These are phyloP conservation scores for Poa annua DNA, from an alignment of 176 grass and related monocot genomes.

Conservation along the genomic window DNA sequence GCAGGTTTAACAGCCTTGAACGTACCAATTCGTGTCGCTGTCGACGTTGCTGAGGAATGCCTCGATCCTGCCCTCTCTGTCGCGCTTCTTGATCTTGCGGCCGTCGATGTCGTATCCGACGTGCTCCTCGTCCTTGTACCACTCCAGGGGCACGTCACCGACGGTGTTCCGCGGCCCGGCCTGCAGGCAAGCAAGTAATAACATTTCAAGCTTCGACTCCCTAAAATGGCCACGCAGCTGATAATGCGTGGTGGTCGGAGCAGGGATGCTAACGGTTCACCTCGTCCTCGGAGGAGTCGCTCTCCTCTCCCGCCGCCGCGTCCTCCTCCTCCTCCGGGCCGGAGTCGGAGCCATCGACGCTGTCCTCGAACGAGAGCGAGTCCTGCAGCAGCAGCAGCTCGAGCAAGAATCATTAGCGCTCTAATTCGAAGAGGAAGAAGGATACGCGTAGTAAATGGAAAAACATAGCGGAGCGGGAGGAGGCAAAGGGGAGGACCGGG, in stretches of 20 bases:
- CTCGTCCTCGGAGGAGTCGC: constrained; percentile 93
- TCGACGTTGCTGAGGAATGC: constrained; percentile 69
- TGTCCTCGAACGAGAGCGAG: constrained; percentile 51
- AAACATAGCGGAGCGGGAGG: background rate
- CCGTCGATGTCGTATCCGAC: constrained; percentile 76
- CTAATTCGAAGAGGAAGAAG: background rate
- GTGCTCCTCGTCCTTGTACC: constrained; percentile 95
- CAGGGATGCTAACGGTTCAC: constrained; percentile 27
- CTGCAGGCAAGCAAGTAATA: constrained; percentile 33
- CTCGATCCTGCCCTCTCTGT: constrained; percentile 72
- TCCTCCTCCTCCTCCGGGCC: constrained; percentile 19
- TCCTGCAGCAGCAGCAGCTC: constrained; percentile 16
- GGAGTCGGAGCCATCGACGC: constrained; percentile 28
- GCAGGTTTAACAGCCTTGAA: no score
- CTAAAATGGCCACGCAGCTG: no score
- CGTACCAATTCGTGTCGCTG: constrained; percentile 77
- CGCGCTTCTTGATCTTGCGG: constrained; percentile 83
- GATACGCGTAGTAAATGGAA: background rate
- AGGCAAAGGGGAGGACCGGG: no score
- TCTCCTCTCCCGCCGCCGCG: constrained; percentile 58
- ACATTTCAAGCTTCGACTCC: no score
- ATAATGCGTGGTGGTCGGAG: no score
- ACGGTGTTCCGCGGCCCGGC: constrained; percentile 81
- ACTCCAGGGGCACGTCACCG: constrained; percentile 74
- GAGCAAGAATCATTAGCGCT: background rate